Percentiles rank a stretch among this genome's conserved stretches.
These are phyloP conservation scores for Geranium rotundifolium DNA, from an alignment of 345 rosid species.

Conservation along the genomic window DNA sequence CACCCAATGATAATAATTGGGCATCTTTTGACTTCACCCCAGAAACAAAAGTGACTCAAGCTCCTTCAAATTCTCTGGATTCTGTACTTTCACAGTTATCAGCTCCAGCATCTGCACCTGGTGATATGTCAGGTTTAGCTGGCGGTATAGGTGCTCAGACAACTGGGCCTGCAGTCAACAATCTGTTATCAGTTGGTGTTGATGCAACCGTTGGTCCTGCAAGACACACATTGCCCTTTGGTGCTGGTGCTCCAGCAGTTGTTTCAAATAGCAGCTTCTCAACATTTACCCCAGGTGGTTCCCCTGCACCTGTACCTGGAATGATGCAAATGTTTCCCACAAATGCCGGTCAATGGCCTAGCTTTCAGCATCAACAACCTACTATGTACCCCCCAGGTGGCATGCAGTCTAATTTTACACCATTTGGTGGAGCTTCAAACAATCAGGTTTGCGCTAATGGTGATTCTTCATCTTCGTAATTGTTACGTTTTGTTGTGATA, in stretches of 20 bases:
- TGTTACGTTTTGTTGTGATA: background rate
- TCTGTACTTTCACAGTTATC: conserved; percentile 77
- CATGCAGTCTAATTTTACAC: conserved; percentile 31
- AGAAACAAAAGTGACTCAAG: conserved; percentile 36
- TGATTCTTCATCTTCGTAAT: conserved; percentile 2
- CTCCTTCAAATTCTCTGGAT: conserved; percentile 53
- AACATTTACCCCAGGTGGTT: conserved; percentile 22
- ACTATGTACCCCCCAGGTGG: conserved; percentile 29
- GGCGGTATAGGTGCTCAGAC: conserved; percentile 16
- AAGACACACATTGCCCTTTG: conserved; percentile 18
- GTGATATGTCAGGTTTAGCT: conserved; percentile 27
- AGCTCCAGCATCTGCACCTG: conserved; percentile 37
- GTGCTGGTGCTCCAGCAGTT: conserved; percentile 18
- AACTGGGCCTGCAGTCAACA: conserved; percentile 7
- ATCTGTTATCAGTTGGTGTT: conserved; percentile 14
- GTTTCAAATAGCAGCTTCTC: conserved; percentile 19
- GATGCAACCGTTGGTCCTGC: conserved; percentile 17
- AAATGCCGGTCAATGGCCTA: conserved; percentile 28
- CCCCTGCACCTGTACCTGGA: conserved; percentile 21
- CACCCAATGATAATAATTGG: conserved; percentile 53
- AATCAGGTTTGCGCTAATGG: conserved; percentile 41
- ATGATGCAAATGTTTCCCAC: conserved; percentile 15
- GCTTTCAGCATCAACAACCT: conserved; percentile 39
- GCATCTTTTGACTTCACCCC: conserved; percentile 60
- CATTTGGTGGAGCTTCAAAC: conserved; percentile 32